Conservation (phyloP, 495 filamentous ascomycete species). For the Amphirosellinia nigrospora region DNA sequence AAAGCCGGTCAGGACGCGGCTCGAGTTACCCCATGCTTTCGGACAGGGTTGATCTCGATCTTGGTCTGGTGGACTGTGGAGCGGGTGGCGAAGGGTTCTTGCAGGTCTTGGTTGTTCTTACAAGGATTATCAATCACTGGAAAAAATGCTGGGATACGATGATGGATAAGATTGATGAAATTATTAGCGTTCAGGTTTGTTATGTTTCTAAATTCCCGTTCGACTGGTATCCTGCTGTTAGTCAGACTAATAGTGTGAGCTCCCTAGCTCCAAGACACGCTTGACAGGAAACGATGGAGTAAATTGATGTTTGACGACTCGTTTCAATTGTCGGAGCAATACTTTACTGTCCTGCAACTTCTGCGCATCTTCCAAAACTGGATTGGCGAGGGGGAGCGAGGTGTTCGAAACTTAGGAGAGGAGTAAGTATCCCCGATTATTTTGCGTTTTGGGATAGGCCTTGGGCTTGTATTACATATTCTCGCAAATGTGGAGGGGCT, state of each 20-base stretch:
- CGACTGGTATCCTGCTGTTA: not conserved
- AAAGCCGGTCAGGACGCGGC: not conserved
- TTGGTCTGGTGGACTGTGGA: not conserved
- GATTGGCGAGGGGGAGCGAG: not conserved
- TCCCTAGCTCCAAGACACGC: not conserved
- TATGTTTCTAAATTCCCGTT: not conserved
- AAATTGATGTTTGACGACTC: constrained; percentile 7
- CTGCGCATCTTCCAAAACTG: constrained; percentile 9
- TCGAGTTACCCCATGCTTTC: constrained; percentile 9
- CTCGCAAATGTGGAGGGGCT: not conserved
- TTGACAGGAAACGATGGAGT: constrained; percentile 9
- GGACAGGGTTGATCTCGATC: not conserved
- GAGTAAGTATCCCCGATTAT: not conserved
- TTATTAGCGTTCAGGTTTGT: constrained; percentile 10
- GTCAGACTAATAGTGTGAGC: not conserved
- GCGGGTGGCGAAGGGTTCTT: not conserved
- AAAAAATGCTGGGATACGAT: not conserved
- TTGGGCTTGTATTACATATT: not conserved
- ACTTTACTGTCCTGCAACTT: constrained; percentile 4
- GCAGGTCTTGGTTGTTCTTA: not conserved
- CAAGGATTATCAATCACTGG: not conserved
- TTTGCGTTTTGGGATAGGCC: not conserved
- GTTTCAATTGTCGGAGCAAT: constrained; percentile 1
- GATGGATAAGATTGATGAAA: constrained; percentile 11
- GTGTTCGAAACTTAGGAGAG: not conserved